These are phyloP conservation scores for Epichloe baconii DNA, from an alignment of 2,329 filamentous ascomycete genomes.

Conservation along the genomic window DNA sequence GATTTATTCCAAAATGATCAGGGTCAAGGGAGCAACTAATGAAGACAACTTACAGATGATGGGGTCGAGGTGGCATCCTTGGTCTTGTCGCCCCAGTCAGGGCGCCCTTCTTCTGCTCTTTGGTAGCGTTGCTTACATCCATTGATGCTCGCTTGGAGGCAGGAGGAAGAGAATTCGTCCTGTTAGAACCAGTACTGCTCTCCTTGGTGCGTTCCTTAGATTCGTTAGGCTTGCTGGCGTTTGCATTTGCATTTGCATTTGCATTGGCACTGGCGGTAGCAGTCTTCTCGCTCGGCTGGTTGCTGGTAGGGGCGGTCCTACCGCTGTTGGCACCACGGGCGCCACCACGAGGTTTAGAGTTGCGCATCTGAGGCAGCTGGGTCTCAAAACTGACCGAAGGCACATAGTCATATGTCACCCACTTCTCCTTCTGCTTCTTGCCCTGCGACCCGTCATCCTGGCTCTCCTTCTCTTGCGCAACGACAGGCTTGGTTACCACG, in stretches of 20 bases:
- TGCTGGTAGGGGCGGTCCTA: conserved; percentile 22
- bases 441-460: conserved; percentile 34
- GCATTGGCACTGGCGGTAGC: conserved; percentile 8
- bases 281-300: conserved; percentile 25
- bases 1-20: background rate
- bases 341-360: conserved; percentile 37
- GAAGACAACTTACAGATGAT: conserved; percentile 25
- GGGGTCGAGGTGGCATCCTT: conserved; percentile 25
- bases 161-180: conserved; percentile 23
- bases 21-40: background rate
- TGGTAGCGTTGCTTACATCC: conserved; percentile 23
- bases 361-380: conserved; percentile 47
- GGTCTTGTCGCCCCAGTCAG: conserved; percentile 24
- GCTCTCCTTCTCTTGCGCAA: conserved; percentile 50
- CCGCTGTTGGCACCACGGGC: conserved; percentile 27
- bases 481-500: conserved; percentile 38
- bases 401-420: conserved; percentile 72
- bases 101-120: conserved; percentile 34
- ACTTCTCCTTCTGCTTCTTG: conserved; percentile 65
- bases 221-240: conserved; percentile 20
- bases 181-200: conserved; percentile 17
- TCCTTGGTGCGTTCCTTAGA: conserved; percentile 25
- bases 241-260: conserved; percentile 13
- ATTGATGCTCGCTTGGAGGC: conserved; percentile 31
- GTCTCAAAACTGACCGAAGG: conserved; percentile 82